Evolutionary conservation across 2,329 filamentous ascomycete genomes (phyloP).

Genomic region (Byssothecium circinans): DNA sequence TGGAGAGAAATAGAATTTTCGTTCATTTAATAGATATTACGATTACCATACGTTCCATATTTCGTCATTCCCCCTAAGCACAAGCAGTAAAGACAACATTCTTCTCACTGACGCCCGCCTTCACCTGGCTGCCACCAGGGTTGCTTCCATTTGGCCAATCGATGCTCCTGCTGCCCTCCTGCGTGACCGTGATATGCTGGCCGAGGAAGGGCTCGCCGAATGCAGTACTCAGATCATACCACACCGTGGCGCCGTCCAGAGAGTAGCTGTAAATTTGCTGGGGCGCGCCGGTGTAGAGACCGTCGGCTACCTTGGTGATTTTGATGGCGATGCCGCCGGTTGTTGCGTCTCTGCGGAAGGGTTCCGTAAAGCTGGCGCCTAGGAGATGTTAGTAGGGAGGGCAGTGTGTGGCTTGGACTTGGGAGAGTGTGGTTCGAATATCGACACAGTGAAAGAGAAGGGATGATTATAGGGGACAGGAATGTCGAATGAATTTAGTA

Average conservation of each 20-base stretch:
- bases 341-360: slow-evolving; percentile 22
- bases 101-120: slow-evolving; percentile 18
- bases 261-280: slow-evolving; percentile 32
- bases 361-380: slow-evolving; percentile 24
- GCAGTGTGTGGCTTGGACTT: not conserved
- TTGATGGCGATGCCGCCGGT: slow-evolving; percentile 35
- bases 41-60: not conserved
- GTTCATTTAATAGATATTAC: not conserved
- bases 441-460: not conserved
- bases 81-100: slow-evolving; percentile 29
- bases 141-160: slow-evolving; percentile 28
- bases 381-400: not conserved
- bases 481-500: no score
- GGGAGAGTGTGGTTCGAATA: no score
- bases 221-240: slow-evolving; percentile 31
- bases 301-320: slow-evolving; percentile 27
- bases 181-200: slow-evolving; percentile 23
- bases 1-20: not conserved
- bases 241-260: slow-evolving; percentile 25
- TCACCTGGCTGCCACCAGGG: slow-evolving; percentile 22
- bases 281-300: slow-evolving; percentile 25
- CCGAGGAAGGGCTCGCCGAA: slow-evolving; percentile 34
- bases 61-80: slow-evolving; percentile 1
- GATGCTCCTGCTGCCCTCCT: slow-evolving; percentile 21
- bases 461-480: no score